Conservation (phyloP, 2,329 filamentous ascomycete genomes). For the Lachnum nothofagi region DNA sequence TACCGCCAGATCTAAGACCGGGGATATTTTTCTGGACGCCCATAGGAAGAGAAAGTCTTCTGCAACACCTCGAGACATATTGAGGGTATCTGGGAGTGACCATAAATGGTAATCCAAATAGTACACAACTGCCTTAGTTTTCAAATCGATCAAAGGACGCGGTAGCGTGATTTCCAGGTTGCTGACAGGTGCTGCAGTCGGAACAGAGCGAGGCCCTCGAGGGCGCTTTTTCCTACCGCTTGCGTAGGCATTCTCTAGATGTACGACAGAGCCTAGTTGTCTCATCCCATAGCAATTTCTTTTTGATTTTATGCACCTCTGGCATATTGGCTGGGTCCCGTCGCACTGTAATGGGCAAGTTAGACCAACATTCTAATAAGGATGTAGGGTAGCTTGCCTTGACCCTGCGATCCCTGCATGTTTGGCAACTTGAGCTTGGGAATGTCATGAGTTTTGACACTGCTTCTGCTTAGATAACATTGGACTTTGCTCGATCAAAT, state of each 20-base stretch:
- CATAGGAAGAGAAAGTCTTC: constrained; percentile 12
- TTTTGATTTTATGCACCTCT: constrained; percentile 24
- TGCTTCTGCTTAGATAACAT: too few relatives aligned
- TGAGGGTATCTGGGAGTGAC: constrained; percentile 13
- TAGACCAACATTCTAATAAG: neutral
- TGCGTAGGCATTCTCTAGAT: constrained; percentile 30
- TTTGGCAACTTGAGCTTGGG: constrained; percentile 24
- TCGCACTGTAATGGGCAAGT: constrained; percentile 26
- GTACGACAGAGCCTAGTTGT: constrained; percentile 12
- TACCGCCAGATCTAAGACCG: constrained; percentile 29
- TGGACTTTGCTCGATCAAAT: too few relatives aligned
- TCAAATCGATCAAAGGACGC: constrained; percentile 22
- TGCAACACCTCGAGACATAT: constrained; percentile 11
- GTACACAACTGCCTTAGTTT: constrained; percentile 27
- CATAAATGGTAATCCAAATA: constrained; percentile 27
- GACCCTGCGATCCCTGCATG: constrained; percentile 28
- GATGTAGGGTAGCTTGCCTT: constrained; percentile 20
- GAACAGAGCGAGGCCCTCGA: constrained; percentile 30
- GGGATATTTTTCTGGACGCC: constrained; percentile 5
- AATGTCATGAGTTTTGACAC: constrained; percentile 5
- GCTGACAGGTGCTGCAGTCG: constrained; percentile 6
- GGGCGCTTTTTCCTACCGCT: constrained; percentile 31
- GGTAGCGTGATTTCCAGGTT: neutral
- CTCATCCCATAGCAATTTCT: constrained; percentile 21
- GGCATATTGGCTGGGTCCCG: constrained; percentile 17